A percentile compares a stretch with the other conserved stretches of the same genome.
These are phyloP conservation scores for Onygenales sp. DNA, from an alignment of 2,329 filamentous ascomycete species.

Conservation along the genomic window DNA sequence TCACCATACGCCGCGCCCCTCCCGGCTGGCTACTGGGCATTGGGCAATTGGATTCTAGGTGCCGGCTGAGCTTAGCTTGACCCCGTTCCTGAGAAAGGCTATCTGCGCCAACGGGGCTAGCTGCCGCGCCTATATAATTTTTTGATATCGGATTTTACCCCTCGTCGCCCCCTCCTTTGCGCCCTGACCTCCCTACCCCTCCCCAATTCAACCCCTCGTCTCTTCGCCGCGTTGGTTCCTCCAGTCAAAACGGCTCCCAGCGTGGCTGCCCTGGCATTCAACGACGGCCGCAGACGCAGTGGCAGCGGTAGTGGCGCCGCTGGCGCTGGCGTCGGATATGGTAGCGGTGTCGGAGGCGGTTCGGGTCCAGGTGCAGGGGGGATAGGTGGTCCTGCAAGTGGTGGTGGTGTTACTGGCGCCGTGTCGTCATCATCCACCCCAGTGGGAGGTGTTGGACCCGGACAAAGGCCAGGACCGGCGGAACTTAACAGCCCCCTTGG, in stretches of 20 bases:
- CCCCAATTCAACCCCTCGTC: not conserved
- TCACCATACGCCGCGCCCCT: too few species aligned
- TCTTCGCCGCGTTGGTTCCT: not conserved
- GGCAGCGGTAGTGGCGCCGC: constrained; percentile 8
- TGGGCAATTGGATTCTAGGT: too few species aligned
- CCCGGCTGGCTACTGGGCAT: too few species aligned
- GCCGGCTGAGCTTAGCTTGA: too few species aligned
- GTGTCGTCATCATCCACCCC: too few species aligned
- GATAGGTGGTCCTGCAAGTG: not conserved
- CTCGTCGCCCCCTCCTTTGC: not conserved
- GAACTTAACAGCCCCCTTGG: not conserved
- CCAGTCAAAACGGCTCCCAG: constrained; percentile 6
- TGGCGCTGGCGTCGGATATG: constrained; percentile 5
- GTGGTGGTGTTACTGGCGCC: not conserved
- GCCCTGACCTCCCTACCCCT: not conserved
- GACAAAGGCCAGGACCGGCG: not conserved
- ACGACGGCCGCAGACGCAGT: constrained; percentile 10
- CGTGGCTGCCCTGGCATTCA: constrained; percentile 11
- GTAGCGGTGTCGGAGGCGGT: constrained; percentile 12
- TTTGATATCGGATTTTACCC: not conserved
- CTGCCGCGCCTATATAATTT: not conserved
- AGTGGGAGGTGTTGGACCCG: not conserved
- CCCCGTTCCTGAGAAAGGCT: too few species aligned
- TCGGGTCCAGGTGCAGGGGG: constrained; percentile 3
- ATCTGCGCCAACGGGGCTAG: not conserved